Conservation (phyloP, 1,284 basidiomycete species). For the Taiwanofungus camphoratus region DNA sequence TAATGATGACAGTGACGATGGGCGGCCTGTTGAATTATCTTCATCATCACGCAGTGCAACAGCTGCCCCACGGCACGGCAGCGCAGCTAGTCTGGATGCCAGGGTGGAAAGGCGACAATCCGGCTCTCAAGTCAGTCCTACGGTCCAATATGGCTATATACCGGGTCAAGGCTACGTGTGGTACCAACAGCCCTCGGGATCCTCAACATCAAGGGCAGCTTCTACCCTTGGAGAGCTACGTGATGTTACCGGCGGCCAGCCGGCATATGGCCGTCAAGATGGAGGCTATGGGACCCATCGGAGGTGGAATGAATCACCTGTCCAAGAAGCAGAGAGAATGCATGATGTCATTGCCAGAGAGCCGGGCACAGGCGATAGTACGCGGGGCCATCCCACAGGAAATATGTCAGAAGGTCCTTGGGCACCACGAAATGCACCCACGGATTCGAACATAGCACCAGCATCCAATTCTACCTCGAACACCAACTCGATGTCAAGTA, state of each 20-base stretch:
- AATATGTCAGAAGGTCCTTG: not conserved
- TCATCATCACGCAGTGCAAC: no score
- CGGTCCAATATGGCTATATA: slow-evolving; percentile 12
- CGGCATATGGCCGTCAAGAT: no score
- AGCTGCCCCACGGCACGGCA: not conserved
- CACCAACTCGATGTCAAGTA: not conserved
- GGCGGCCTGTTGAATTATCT: not conserved
- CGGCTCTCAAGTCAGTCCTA: no score
- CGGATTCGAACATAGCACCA: not conserved
- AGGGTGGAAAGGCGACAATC: no score
- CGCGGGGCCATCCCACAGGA: not conserved
- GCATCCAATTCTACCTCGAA: not conserved
- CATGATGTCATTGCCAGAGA: not conserved
- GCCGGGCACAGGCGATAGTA: not conserved
- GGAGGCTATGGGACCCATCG: not conserved
- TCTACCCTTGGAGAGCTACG: no score
- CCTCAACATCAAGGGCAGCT: not conserved
- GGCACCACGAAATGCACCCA: not conserved
- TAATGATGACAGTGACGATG: not conserved
- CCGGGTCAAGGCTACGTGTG: slow-evolving; percentile 15
- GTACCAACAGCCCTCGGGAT: slow-evolving; percentile 2
- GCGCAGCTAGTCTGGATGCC: no score
- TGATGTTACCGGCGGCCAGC: no score
- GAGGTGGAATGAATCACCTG: not conserved
- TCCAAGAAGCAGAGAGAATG: not conserved